These are phyloP conservation scores for Papiliotrema terrestris DNA, from an alignment of 1,284 basidiomycete genomes.

Conservation along the genomic window DNA sequence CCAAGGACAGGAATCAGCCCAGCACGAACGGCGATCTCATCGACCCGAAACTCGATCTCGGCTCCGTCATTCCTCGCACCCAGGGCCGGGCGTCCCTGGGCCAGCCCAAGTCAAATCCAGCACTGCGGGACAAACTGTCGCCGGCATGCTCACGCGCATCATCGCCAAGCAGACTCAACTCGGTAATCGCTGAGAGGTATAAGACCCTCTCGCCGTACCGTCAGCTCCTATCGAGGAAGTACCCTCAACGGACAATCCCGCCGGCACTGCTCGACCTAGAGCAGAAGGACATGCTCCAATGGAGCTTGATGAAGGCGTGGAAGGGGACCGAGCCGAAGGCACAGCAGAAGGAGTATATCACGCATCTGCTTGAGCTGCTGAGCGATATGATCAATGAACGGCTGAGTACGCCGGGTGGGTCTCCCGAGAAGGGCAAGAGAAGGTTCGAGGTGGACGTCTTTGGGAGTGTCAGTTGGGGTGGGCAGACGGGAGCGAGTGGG, in stretches of 20 bases:
- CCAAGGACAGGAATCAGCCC: too few species aligned
- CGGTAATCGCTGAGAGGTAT: not conserved
- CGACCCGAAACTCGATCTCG: too few species aligned
- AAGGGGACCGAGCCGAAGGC: constrained; percentile 16
- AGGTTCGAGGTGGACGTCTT: constrained; percentile 46
- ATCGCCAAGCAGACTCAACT: not conserved
- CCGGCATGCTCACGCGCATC: too few species aligned
- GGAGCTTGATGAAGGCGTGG: constrained; percentile 22
- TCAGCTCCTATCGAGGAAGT: constrained; percentile 13
- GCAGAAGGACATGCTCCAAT: constrained; percentile 17
- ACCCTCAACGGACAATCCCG: constrained; percentile 15
- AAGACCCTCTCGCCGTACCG: constrained; percentile 20
- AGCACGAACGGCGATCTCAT: too few species aligned
- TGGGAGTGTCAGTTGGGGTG: constrained; percentile 49
- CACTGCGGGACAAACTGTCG: too few species aligned
- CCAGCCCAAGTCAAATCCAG: too few species aligned
- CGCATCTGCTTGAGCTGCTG: constrained; percentile 14
- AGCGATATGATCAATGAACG: constrained; percentile 7
- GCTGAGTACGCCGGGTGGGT: not conserved
- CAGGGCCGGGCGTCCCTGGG: too few species aligned
- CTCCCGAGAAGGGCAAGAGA: not conserved
- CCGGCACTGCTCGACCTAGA: constrained; percentile 3
- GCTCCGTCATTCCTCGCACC: too few species aligned
- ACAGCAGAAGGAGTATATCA: constrained; percentile 10
- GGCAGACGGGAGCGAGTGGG: constrained; percentile 34